Evolutionary conservation across 2,329 filamentous ascomycete species (phyloP).

Genomic region (Neurospora sp.): DNA sequence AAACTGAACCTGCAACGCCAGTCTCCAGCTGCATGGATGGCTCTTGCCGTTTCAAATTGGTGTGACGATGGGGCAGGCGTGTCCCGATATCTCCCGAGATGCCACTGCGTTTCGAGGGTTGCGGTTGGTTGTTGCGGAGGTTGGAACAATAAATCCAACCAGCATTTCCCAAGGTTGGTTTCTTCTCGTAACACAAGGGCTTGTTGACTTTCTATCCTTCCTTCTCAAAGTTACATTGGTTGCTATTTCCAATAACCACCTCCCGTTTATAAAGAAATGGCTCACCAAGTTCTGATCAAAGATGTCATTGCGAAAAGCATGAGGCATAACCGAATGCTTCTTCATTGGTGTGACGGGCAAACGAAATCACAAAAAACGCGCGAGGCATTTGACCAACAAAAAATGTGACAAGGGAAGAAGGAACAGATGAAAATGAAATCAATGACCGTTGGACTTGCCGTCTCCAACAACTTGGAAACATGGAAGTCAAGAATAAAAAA

Average conservation of each 20-base stretch:
- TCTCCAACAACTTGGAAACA: not conserved
- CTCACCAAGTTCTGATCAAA: not conserved
- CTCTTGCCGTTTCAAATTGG: constrained; percentile 1
- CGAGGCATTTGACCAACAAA: not conserved
- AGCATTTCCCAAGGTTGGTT: too few relatives aligned
- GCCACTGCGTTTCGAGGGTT: not conserved
- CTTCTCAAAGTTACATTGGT: not conserved
- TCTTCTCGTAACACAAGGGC: not conserved
- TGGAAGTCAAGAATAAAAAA: not conserved
- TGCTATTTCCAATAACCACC: not conserved
- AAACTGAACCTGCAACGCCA: too few relatives aligned
- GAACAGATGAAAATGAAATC: not conserved
- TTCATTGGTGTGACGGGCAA: not conserved
- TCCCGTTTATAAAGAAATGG: not conserved
- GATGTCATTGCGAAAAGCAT: not conserved
- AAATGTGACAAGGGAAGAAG: not conserved
- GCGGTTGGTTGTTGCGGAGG: not conserved
- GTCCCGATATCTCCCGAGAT: constrained; percentile 16
- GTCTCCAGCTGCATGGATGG: not conserved
- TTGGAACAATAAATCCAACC: too few relatives aligned
- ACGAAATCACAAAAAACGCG: not conserved
- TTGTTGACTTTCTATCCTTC: not conserved
- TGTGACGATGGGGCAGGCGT: not conserved
- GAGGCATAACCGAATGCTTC: not conserved
- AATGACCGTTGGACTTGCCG: not conserved